Evolutionary conservation across 345 rosid genomes (phyloP).

Genomic region (Gossypium herbaceum): DNA sequence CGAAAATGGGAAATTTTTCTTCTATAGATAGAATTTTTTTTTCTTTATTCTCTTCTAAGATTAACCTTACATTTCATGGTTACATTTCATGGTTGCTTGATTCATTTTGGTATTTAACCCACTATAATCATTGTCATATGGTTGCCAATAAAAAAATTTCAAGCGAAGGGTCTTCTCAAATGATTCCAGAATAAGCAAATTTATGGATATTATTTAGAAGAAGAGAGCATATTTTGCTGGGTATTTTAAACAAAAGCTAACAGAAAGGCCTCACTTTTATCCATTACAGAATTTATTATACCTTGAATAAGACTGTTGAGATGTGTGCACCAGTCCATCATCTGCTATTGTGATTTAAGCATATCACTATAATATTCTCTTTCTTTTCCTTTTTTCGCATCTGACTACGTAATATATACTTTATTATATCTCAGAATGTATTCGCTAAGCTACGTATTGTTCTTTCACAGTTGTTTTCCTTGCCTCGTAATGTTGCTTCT

Average conservation of each 20-base stretch:
- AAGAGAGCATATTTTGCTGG: no score
- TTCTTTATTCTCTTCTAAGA: no score
- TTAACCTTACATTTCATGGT: neutral
- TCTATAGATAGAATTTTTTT: no score
- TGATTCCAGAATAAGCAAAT: neutral
- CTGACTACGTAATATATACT: conserved; percentile 17
- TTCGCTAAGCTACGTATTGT: conserved; percentile 5
- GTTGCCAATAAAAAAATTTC: neutral
- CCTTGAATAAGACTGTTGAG: conserved; percentile 21
- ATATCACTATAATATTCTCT: neutral
- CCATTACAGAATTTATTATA: conserved; percentile 16
- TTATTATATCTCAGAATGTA: neutral
- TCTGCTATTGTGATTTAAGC: neutral
- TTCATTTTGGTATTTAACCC: neutral
- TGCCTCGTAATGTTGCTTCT: neutral
- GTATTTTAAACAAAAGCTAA: neutral
- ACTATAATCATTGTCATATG: neutral
- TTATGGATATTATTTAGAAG: neutral
- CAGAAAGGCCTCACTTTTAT: conserved; percentile 1
- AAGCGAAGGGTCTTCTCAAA: neutral
- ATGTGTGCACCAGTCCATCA: conserved; percentile 9
- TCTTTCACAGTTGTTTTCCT: neutral
- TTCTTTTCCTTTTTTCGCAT: neutral
- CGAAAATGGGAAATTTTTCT: neutral
- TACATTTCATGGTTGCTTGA: neutral